Evolutionary conservation across 768 basidiomycete genomes (phyloP).

Genomic region (Porpolomopsis calyptriformis): DNA sequence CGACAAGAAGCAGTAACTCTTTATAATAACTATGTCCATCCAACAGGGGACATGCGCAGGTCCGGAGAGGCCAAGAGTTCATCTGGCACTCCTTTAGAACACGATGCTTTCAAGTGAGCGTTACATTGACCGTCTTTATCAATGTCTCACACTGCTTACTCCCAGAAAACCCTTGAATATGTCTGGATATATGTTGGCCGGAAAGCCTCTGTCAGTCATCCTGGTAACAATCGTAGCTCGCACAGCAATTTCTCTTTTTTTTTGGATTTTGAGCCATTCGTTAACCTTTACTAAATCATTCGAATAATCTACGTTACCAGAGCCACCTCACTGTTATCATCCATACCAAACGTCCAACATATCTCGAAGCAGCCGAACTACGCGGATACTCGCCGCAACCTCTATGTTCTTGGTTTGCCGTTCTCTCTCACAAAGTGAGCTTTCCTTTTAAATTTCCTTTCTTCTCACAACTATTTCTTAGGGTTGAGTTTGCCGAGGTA

Average conservation of each 20-base stretch:
- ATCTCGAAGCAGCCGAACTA: slow-evolving; percentile 17
- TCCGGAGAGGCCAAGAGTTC: slow-evolving; percentile 31
- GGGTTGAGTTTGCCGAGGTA: slow-evolving; percentile 46
- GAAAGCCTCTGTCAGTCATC: slow-evolving; percentile 42
- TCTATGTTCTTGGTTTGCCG: slow-evolving; percentile 77
- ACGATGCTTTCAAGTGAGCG: slow-evolving; percentile 44
- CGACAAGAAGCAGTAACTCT: no score
- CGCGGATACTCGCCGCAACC: slow-evolving; percentile 57
- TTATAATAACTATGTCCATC: not conserved
- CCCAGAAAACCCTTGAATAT: slow-evolving; percentile 58
- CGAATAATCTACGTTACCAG: no score
- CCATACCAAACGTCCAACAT: slow-evolving; percentile 18
- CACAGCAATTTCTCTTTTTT: not conserved
- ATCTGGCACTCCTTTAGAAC: slow-evolving; percentile 33
- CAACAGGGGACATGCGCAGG: slow-evolving; percentile 40
- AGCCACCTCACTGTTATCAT: slow-evolving; percentile 20
- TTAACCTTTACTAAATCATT: no score
- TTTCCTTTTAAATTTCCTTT: slow-evolving; percentile 1
- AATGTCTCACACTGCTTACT: not conserved
- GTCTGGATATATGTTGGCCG: slow-evolving; percentile 50
- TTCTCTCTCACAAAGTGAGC: slow-evolving; percentile 70
- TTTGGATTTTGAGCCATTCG: no score
- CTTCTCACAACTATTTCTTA: slow-evolving; percentile 10
- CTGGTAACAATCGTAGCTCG: not conserved
- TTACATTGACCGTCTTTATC: not conserved